Conservation (phyloP, 331 rosid species). For the Acacia concinna region DNA sequence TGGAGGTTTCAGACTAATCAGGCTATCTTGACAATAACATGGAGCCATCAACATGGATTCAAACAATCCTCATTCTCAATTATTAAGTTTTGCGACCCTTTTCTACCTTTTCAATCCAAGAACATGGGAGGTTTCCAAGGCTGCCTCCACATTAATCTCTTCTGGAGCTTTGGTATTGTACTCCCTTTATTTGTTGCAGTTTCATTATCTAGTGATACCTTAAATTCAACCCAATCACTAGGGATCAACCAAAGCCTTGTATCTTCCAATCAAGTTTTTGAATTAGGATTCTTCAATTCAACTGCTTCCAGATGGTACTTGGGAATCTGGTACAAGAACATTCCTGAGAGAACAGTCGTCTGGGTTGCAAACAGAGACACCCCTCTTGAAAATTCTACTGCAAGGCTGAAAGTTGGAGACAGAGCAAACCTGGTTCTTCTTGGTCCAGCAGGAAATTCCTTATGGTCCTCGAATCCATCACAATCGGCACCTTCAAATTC, state of each 20-base stretch:
- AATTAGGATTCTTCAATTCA: constrained; percentile 41
- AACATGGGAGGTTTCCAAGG: constrained; percentile 32
- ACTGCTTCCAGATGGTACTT: constrained; percentile 38
- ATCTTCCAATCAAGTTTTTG: constrained; percentile 40
- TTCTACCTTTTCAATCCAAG: neutral
- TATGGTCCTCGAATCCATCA: constrained; percentile 46
- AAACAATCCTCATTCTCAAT: no score
- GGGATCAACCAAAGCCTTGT: constrained; percentile 29
- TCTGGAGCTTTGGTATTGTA: neutral
- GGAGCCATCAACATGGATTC: no score
- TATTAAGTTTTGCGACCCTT: no score
- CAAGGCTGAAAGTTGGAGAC: constrained; percentile 21
- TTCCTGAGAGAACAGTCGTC: constrained; percentile 27
- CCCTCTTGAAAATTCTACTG: constrained; percentile 36
- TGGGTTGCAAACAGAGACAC: constrained; percentile 52
- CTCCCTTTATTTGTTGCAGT: neutral
- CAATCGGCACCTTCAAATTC: neutral
- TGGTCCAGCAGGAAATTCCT: constrained; percentile 9
- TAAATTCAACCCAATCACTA: constrained; percentile 35
- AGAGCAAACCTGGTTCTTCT: constrained; percentile 16
- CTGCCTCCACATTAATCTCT: neutral
- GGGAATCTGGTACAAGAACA: constrained; percentile 48
- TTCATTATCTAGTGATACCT: constrained; percentile 29
- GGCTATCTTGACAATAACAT: no score
- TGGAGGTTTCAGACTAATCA: no score